These are phyloP conservation scores for Nemophila menziesii DNA, from an alignment of 257 asterid species.

Conservation along the genomic window DNA sequence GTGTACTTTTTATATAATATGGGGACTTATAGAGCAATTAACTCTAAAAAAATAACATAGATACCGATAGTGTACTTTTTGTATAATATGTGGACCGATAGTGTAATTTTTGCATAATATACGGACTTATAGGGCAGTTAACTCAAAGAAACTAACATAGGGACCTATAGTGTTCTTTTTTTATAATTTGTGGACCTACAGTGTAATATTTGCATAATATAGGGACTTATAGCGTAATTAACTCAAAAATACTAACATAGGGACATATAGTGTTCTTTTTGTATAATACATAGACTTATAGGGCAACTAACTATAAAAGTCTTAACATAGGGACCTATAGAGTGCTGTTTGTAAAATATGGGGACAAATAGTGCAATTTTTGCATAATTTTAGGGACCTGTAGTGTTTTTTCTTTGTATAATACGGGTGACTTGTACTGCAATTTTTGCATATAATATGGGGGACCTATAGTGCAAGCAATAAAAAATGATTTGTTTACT, in stretches of 20 bases:
- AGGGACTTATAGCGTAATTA: not conserved
- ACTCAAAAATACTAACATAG: no score
- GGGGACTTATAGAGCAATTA: not conserved
- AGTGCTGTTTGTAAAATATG: not conserved
- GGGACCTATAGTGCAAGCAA: no score
- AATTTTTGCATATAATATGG: not conserved
- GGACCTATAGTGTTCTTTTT: not conserved
- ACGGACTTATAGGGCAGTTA: no score
- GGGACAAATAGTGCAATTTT: not conserved
- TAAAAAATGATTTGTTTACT: not conserved
- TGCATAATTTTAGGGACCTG: not conserved
- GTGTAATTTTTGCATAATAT: no score
- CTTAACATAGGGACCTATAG: no score
- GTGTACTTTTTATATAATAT: not conserved
- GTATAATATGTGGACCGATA: not conserved
- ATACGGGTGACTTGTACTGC: no score
- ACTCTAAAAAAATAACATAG: no score
- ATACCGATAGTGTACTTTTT: not conserved
- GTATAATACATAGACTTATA: no score
- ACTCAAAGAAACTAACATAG: no score
- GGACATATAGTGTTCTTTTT: not conserved
- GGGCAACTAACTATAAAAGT: no score
- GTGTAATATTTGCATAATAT: not conserved
- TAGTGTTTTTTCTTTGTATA: not conserved
- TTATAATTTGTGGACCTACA: not conserved